Base-by-base conservation (phyloP, 2,329 filamentous ascomycete species). In the Orbilia ellipsospora region DNA sequence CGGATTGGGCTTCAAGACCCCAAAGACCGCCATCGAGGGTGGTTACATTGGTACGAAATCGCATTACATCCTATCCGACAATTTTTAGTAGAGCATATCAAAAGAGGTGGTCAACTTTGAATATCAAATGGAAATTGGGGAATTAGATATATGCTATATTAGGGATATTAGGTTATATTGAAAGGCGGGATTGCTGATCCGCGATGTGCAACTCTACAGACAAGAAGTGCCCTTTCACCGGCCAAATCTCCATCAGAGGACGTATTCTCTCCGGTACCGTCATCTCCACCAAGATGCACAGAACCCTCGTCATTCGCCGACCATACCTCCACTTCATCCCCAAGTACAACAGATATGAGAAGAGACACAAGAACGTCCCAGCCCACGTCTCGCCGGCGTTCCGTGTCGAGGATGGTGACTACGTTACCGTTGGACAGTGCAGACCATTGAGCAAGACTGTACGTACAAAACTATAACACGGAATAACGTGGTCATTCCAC, bases 221-320 rank as follows among this genome's bases (percentile, higher is more conserved):
- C 91, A 99, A 99, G 93, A 99, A 99, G 90, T 99, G 95, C 92
- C 95, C 95, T 81, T 99, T 99, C 91, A 97, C 93, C 82, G 96
- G 96, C 85, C 89, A 94, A 85, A 94, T 99, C 85, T 98, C 95
- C 80, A 99, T 99, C 89, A 95, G 95, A 88, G 95, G 95, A 86
- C 94, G 95, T 94, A 99, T 99, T 90, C 89, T 99, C 81, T 98
- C 94, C 85, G 95, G 95, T 84, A 97, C 93, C 84, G 95, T 99
- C 84, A 92, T 98, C 84, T 98, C 94, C 83, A 99, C 95, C 87
- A 99, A 99, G 92, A 99, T 99, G 95, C 95, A 99, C 92, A 92
- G 95, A 87, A 99, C 95, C 83, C 88, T 98, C 85, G 91, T 99
- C 87, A 96, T 99, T 89, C 95, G 95, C 86, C 91, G 95, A 87